phyloP scores from a whole-genome alignment of 495 filamentous ascomycete species.

The Penicillium steckii region DNA sequence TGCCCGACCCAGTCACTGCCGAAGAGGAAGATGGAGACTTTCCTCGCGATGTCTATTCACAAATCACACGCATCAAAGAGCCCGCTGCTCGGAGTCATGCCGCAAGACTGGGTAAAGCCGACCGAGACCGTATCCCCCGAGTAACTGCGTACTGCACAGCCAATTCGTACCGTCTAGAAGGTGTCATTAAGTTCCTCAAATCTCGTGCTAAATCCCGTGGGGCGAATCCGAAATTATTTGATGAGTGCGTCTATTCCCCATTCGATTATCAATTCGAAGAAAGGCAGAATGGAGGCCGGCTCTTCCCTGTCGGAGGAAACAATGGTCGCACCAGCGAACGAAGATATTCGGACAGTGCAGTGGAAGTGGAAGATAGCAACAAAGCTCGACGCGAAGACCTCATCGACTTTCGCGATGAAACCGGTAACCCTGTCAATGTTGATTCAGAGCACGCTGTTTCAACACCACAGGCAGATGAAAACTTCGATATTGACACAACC shows the following conservation, averaged over 20 bases:
- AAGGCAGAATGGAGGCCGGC: slow-evolving; percentile 31
- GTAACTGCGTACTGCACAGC: slow-evolving; percentile 97
- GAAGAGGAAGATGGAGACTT: slow-evolving; percentile 82
- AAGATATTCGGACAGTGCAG: slow-evolving; percentile 62
- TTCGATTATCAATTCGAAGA: slow-evolving; percentile 67
- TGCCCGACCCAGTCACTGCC: slow-evolving; percentile 83
- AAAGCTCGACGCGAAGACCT: slow-evolving; percentile 51
- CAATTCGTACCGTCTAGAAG: slow-evolving; percentile 83
- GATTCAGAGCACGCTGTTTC: slow-evolving; percentile 27
- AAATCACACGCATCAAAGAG: slow-evolving; percentile 94
- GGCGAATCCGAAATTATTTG: slow-evolving; percentile 83
- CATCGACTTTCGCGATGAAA: slow-evolving; percentile 49
- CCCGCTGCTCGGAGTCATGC: slow-evolving; percentile 91
- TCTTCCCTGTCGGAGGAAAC: slow-evolving; percentile 18
- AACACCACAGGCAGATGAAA: slow-evolving; percentile 22
- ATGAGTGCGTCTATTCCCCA: slow-evolving; percentile 95
- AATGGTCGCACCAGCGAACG: slow-evolving; percentile 50
- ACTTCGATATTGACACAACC: slow-evolving; percentile 53
- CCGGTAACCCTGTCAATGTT: slow-evolving; percentile 26
- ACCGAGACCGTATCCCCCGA: slow-evolving; percentile 79
- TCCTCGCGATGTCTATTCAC: slow-evolving; percentile 92
- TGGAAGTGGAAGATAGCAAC: slow-evolving; percentile 54
- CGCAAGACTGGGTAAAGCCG: slow-evolving; percentile 88
- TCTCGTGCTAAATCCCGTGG: slow-evolving; percentile 70
- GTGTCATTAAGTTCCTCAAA: slow-evolving; percentile 85